Evolutionary conservation across 2,329 filamentous ascomycete species (phyloP), one percentile per base, ranked within the genome.

Genomic region (Conoideocrella luteorostrata): DNA sequence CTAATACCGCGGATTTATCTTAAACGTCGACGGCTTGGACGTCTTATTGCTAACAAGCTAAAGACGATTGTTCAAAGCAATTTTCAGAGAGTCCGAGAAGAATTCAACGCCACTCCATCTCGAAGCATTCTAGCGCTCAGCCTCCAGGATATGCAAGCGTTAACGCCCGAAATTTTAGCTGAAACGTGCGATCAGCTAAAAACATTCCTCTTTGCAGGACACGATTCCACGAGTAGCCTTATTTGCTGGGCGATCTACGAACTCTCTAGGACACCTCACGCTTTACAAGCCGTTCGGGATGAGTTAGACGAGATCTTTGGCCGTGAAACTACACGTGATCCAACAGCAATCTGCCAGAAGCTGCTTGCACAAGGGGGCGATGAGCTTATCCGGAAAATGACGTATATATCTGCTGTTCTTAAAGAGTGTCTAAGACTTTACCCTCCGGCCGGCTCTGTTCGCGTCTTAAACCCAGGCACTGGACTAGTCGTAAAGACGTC

Each of bases 151-250:
- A 47, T 43, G 3, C 50, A 58, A 2, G 24, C 46, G 2, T 46
- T 66, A 26, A 58, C 55, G n/a, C 44, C 51, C 0, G 47, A 55
- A 5, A 42, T 63, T 7, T 22, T 67, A 11, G 34, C 55, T n/a
- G 51, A 56, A 32, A 63, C 61, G 3, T 57, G 56, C 33, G 62
- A 66, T 41, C 63, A 67, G 48, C 49, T 69, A 24, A 64, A 63
- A 41, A 59, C 62, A 0, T 69, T 70, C 47, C 50, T 68, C 7
- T 64, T 70, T 32, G 66, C 64, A 2, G 65, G 67, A 7, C 66
- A 68, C 41, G 66, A 69, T 47, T 68, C 67, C 5, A 67, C 66
- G 2, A 61, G 59, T 32, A 62, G 59, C 45, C 52, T 61, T 2
- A 48, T 69, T 1, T 54, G 60, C 11, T 68, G 63, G 62, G 50